Evolutionary conservation across 2,329 filamentous ascomycete species (phyloP), one percentile per base, ranked within the genome.

Genomic region (Botrytis aclada): DNA sequence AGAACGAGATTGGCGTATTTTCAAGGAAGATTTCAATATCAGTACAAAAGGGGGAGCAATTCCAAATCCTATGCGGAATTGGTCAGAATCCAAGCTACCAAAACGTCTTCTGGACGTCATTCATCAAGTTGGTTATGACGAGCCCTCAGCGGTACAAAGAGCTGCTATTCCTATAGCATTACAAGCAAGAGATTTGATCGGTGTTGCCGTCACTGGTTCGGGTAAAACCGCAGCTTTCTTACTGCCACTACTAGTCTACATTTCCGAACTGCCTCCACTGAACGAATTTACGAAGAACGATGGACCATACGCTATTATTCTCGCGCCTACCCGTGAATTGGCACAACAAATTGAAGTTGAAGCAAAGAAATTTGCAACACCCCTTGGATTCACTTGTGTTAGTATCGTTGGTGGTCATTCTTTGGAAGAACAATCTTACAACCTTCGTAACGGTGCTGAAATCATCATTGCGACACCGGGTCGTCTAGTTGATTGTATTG

Each of bases 11-110:
- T 99, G 96, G 96, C 93, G 96, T 81, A 98, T 99, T 78, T 98
- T 99, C 89, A 99, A 98, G 84, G 96, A 98, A 82, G 95, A 99
- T 83, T 98, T 97, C 84, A 97, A 96, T 78, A 99, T 99, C 81
- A 88, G 92, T 58, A 98, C 94, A 14, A 98, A 97, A 82, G 96
- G 96, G 73, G 95, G 95, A 61, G 87, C 88, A 39, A 94, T 98
- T 72, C 96, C 96, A 0, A 95, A 98, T 79, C 96, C 96, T 0
- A 98, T 99, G 95, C 94, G 96, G 67, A 94, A 87, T 77, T 99
- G 96, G 96, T 81, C 88, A 64, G 96, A 99, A 82, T 97, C 95
- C 5, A 87, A 87, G 9, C 86, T 99, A 56, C 95, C 96, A 4
- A 87, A 88, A 74, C 87, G 89, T 2, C 83, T 99, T 69, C 87